Evolutionary conservation across 805 yeast species (phyloP).

Genomic region (Barnettozyma siamensis): DNA sequence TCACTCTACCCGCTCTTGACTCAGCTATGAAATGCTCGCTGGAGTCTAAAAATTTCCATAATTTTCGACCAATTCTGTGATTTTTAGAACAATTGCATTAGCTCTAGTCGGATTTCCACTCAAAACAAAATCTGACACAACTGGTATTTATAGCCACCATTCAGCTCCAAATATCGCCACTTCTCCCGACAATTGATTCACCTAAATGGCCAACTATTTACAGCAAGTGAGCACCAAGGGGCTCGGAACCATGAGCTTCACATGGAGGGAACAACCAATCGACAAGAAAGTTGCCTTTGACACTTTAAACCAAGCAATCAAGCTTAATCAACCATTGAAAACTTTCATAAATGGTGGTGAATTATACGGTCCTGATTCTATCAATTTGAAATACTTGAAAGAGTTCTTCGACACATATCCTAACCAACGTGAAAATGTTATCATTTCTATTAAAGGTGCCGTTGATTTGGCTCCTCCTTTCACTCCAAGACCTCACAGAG

Average conservation of each 20-base stretch:
- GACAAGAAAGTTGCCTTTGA: constrained; percentile 49
- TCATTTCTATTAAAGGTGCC: constrained; percentile 68
- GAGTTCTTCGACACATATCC: constrained; percentile 56
- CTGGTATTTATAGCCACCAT: too few species aligned
- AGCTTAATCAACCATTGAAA: constrained; percentile 33
- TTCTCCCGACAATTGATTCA: too few species aligned
- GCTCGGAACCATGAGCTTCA: constrained; percentile 77
- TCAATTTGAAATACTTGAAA: constrained; percentile 51
- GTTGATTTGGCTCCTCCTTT: constrained; percentile 28
- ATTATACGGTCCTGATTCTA: constrained; percentile 57
- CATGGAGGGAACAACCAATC: constrained; percentile 58
- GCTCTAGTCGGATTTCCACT: too few species aligned
- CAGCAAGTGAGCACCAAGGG: constrained; percentile 35
- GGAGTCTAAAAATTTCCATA: too few species aligned
- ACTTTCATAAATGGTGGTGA: constrained; percentile 69
- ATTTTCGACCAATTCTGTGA: too few species aligned
- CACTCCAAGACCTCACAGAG: constrained; percentile 46
- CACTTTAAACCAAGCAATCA: constrained; percentile 47
- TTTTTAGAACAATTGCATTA: too few species aligned
- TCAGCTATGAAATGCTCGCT: too few species aligned
- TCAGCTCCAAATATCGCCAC: too few species aligned
- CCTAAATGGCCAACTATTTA: not conserved
- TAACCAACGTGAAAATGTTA: constrained; percentile 47
- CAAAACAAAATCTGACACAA: too few species aligned
- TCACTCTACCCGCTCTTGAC: too few species aligned